Evolutionary conservation across 2,329 filamentous ascomycete species (phyloP).

Genomic region (Hymenoscyphus fructigenus): DNA sequence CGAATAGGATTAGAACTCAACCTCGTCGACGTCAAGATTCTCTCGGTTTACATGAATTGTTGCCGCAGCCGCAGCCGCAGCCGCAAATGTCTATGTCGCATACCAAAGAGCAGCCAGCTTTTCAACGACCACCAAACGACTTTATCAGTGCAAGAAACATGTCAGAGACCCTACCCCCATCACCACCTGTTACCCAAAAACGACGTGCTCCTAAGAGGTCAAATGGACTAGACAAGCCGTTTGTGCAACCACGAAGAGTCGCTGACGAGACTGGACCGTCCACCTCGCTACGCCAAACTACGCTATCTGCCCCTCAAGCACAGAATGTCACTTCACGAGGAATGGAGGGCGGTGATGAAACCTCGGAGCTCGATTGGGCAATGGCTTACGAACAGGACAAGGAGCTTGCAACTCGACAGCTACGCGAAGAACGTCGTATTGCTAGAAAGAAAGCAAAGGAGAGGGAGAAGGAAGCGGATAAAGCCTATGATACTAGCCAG

Average conservation of each 20-base stretch:
- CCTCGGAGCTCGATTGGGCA: conserved; percentile 32
- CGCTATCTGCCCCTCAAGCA: conserved; percentile 6
- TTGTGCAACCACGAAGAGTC: conserved; percentile 24
- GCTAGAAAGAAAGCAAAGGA: conserved; percentile 15
- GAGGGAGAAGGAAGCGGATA: conserved; percentile 5
- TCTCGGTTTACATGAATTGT: neutral
- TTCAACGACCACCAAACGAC: conserved; percentile 19
- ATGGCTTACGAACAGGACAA: conserved; percentile 38
- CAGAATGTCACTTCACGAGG: conserved; percentile 2
- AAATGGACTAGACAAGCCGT: conserved; percentile 26
- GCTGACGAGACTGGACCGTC: conserved; percentile 5
- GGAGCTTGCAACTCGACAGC: conserved; percentile 31
- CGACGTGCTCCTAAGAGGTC: conserved; percentile 9
- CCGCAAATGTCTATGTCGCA: neutral
- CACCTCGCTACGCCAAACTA: conserved; percentile 24
- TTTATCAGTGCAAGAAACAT: conserved; percentile 31
- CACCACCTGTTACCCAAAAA: conserved; percentile 15
- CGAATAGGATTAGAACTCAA: too few relatives aligned
- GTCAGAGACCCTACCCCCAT: conserved; percentile 14
- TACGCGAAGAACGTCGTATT: conserved; percentile 29
- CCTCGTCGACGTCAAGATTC: neutral
- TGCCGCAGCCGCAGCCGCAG: neutral
- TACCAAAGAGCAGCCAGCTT: neutral
- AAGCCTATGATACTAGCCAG: neutral
- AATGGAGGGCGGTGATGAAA: conserved; percentile 5